Base-by-base conservation (phyloP, 2,329 filamentous ascomycete genomes). In the Balansia obtecta region DNA sequence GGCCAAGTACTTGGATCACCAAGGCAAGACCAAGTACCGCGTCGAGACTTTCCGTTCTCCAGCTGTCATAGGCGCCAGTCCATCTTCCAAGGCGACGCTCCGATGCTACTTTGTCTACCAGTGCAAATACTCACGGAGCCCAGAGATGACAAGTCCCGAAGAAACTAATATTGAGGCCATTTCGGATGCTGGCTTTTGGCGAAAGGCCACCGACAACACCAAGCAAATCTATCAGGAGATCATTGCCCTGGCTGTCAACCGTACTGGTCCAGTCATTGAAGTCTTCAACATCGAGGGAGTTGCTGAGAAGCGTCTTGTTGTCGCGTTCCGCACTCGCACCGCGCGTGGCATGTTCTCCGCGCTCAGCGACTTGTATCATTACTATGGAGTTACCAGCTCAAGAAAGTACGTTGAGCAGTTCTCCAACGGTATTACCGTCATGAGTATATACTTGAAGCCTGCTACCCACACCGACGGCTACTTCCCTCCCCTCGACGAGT, bases 31-130 rank as follows among this genome's bases (percentile, higher is more conserved):
- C 60, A 83, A 85, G 65, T 98, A 94, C 74, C 87, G 93, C 48
- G 88, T 98, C 34, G 93, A 98, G 76, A 96, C 91, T 20, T 98
- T 98, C 80, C 84, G 93, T 54, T 96, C 93, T 2, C 84, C 86
- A 3, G 90, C 86, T 55, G 81, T 84, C 33, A 75, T 97, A 41
- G 87, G 87, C 9, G 76, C 74, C 52, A 69, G 72, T 43, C 71
- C 81, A 43, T 77, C 80, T 53, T 83, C 85, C 51, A 85, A 89
- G 62, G 83, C 91, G 52, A 88, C 91, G 50, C 75, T 98, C 50
- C 86, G 93, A 55, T 98, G 93, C 74, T 98, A 98, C 74, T 98
- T 98, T 65, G 89, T 98, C 58, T 98, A 98, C 74, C 88, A 95
- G 69, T 95, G 91, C 68, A 82, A 86, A 63, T 98, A 97, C 68